Conservation (phyloP, 345 rosid species). For the Melastoma malabathricum region DNA sequence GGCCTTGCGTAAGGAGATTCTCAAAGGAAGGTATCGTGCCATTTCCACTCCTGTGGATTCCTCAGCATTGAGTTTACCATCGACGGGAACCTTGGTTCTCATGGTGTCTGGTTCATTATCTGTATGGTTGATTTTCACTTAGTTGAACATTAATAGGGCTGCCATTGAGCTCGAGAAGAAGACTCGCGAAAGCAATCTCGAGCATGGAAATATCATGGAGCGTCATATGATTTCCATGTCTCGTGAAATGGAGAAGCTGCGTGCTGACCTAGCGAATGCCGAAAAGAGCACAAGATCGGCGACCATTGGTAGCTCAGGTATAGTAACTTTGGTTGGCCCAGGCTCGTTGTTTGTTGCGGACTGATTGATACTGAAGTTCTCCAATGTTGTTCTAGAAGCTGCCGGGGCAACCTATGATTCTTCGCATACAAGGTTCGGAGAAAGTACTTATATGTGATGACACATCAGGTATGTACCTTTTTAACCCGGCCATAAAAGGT, state of each 20-base stretch:
- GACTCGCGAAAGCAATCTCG: conserved; percentile 47
- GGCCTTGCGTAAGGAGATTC: conserved; percentile 31
- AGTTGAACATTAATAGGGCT: conserved; percentile 25
- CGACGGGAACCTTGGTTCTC: conserved; percentile 3
- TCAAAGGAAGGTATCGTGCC: conserved; percentile 53
- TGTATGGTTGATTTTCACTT: not conserved
- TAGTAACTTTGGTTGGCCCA: not conserved
- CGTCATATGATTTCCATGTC: conserved; percentile 31
- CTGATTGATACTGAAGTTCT: not conserved
- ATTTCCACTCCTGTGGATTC: not conserved
- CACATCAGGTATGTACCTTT: conserved; percentile 32
- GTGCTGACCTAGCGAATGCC: conserved; percentile 25
- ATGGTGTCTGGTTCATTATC: not conserved
- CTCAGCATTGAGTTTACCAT: too few relatives aligned
- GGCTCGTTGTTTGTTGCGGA: not conserved
- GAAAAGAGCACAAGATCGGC: conserved; percentile 38
- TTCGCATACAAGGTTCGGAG: conserved; percentile 23
- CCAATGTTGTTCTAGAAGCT: conserved; percentile 17
- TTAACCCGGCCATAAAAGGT: not conserved
- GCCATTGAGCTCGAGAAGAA: conserved; percentile 72
- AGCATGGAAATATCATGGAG: conserved; percentile 49
- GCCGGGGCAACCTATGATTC: conserved; percentile 31
- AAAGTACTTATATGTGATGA: conserved; percentile 17
- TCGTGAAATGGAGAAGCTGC: conserved; percentile 40
- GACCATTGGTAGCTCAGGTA: conserved; percentile 36